Evolutionary conservation across 441 rosid genomes (phyloP).

Genomic region (Lepidium campestre): DNA sequence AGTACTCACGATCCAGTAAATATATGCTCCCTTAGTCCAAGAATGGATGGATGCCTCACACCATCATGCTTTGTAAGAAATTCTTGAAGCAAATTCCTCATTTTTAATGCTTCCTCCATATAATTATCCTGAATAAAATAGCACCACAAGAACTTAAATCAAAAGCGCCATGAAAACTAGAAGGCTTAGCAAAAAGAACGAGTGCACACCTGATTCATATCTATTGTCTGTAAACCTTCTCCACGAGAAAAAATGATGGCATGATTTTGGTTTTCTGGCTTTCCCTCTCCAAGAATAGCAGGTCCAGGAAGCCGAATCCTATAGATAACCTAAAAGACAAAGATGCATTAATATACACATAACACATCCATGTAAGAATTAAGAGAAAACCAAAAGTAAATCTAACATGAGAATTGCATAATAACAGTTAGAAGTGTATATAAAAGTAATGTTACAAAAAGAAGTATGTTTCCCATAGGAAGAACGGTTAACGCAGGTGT

Average conservation of each 20-base stretch:
- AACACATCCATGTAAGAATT: not conserved
- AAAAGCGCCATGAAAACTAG: not conserved
- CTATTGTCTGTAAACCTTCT: conserved; percentile 98
- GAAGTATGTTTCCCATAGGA: not conserved
- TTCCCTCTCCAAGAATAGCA: conserved; percentile 98
- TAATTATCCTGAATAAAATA: conserved; percentile 72
- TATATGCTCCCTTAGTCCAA: conserved; percentile 98
- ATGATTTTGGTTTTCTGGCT: conserved; percentile 99
- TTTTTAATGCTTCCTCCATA: conserved; percentile 99
- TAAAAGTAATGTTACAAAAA: not conserved
- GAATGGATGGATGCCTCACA: conserved; percentile 86
- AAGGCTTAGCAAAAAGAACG: not conserved
- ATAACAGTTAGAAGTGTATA: not conserved
- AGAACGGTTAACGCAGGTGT: not conserved
- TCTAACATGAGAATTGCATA: not conserved
- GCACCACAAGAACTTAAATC: conserved; percentile 1
- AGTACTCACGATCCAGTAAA: conserved; percentile 92
- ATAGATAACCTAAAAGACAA: conserved; percentile 70
- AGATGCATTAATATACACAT: not conserved
- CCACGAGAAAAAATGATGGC: conserved; percentile 99
- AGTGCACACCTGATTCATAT: conserved; percentile 89
- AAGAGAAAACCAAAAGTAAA: not conserved
- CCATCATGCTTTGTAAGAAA: conserved; percentile 95
- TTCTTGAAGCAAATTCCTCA: conserved; percentile 97
- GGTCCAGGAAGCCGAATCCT: conserved; percentile 96